Percentiles rank a stretch among this genome's conserved stretches.
Conservation (phyloP, 2,329 filamentous ascomycete genomes). For the Hymenoscyphus albidus region DNA sequence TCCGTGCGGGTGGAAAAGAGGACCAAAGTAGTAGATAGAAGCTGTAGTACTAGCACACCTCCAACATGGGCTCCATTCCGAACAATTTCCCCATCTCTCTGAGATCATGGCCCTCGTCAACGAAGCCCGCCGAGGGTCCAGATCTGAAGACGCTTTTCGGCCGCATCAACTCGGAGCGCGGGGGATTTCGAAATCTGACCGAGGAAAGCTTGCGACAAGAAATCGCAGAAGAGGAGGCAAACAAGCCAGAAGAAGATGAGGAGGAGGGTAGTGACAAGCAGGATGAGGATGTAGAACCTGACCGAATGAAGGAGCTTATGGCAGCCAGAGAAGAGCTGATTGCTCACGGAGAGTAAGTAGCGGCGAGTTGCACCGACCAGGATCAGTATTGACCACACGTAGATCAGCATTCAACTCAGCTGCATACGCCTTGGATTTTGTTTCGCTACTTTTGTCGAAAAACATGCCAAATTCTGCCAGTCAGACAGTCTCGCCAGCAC, state of each 20-base stretch:
- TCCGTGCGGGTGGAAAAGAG: neutral
- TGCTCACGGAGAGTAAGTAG: constrained; percentile 52
- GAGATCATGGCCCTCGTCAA: constrained; percentile 54
- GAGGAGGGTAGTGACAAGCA: constrained; percentile 46
- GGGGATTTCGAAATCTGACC: constrained; percentile 76
- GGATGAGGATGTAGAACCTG: constrained; percentile 43
- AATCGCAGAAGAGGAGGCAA: constrained; percentile 46
- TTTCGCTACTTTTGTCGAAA: constrained; percentile 81
- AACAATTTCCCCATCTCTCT: constrained; percentile 53
- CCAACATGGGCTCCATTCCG: constrained; percentile 35
- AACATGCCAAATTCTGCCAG: constrained; percentile 68
- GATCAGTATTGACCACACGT: constrained; percentile 17
- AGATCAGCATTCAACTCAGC: constrained; percentile 54
- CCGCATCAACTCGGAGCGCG: constrained; percentile 74
- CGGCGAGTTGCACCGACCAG: neutral
- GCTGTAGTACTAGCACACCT: constrained; percentile 1
- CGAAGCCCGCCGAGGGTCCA: constrained; percentile 48
- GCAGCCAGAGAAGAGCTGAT: constrained; percentile 56
- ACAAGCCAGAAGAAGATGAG: constrained; percentile 37
- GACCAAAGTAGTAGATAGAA: neutral
- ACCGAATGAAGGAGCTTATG: constrained; percentile 35
- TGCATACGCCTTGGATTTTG: constrained; percentile 71
- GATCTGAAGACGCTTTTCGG: constrained; percentile 70
- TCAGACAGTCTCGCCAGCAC: constrained; percentile 63
- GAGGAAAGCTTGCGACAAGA: constrained; percentile 69